Conservation (phyloP, 2,329 filamentous ascomycete species). For the Penicillium italicum region DNA sequence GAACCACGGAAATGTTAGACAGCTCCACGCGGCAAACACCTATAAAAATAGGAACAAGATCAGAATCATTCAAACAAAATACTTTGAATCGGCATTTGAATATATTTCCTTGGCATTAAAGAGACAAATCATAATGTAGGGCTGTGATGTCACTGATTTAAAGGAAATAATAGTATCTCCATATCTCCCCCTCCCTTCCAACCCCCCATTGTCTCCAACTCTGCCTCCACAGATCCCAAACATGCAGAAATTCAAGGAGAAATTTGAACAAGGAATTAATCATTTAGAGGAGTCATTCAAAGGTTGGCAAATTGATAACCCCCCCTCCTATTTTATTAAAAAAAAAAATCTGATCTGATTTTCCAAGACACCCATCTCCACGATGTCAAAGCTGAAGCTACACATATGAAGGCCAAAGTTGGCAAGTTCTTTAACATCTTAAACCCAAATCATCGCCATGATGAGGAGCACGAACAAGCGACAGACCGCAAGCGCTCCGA, state of each 20-base stretch:
- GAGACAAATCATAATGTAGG: conserved; percentile 3
- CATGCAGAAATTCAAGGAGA: conserved; percentile 30
- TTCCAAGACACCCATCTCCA: conserved; percentile 36
- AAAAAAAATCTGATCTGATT: neutral
- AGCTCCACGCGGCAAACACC: conserved; percentile 1
- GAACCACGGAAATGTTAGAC: conserved; percentile 1
- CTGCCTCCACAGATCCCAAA: conserved; percentile 2
- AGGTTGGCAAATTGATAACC: conserved; percentile 15
- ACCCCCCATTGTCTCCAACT: neutral
- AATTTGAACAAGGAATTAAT: conserved; percentile 19
- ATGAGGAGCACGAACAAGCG: conserved; percentile 82
- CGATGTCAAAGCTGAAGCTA: conserved; percentile 50
- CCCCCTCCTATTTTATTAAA: neutral
- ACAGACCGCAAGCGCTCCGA: conserved; percentile 76
- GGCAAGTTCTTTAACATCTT: conserved; percentile 66
- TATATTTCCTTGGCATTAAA: conserved; percentile 1
- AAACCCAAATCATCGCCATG: conserved; percentile 86
- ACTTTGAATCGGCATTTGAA: neutral
- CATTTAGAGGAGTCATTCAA: conserved; percentile 27
- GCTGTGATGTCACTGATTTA: conserved; percentile 13
- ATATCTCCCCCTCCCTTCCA: neutral
- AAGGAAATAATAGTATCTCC: neutral
- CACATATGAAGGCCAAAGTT: conserved; percentile 59
- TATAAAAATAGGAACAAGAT: neutral
- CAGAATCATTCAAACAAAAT: too few relatives aligned